Evolutionary conservation across 148 eudicot species (phyloP).

Genomic region (Vaccinium corymbosum): DNA sequence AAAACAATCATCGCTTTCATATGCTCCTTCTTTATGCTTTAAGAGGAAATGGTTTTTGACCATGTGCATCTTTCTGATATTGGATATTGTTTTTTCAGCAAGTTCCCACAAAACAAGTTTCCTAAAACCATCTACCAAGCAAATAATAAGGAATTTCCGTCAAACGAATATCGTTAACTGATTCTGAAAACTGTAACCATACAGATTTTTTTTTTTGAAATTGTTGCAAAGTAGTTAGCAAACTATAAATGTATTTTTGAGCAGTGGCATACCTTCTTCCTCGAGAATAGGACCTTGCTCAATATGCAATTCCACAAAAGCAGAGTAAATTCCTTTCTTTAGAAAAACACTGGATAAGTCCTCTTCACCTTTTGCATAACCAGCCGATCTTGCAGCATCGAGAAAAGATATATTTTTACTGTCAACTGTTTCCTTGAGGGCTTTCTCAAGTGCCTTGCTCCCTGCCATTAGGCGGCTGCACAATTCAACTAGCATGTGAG

Average conservation of each 20-base stretch:
- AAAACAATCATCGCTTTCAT: neutral
- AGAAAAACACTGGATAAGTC: conserved; percentile 58
- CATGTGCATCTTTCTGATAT: neutral
- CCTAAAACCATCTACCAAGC: neutral
- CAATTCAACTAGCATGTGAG: conserved; percentile 13
- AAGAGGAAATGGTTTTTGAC: neutral
- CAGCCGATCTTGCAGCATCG: conserved; percentile 84
- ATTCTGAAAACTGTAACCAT: neutral
- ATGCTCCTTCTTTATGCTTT: neutral
- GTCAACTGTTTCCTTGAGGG: conserved; percentile 65
- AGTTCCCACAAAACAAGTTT: neutral
- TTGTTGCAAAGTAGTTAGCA: neutral
- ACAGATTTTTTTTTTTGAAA: neutral
- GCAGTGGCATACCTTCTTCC: conserved; percentile 59
- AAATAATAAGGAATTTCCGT: neutral
- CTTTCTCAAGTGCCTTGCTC: conserved; percentile 58
- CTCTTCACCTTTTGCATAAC: conserved; percentile 48
- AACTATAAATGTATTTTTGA: neutral
- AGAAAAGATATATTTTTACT: conserved; percentile 66
- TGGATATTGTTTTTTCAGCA: neutral
- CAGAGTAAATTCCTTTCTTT: conserved; percentile 58
- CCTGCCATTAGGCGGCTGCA: conserved; percentile 95
- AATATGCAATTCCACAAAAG: conserved; percentile 91
- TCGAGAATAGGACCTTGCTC: conserved; percentile 97
- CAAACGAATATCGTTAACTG: neutral